Evolutionary conservation across 805 yeast genomes (phyloP).

Genomic region (Zygoascus ofunaensis): DNA sequence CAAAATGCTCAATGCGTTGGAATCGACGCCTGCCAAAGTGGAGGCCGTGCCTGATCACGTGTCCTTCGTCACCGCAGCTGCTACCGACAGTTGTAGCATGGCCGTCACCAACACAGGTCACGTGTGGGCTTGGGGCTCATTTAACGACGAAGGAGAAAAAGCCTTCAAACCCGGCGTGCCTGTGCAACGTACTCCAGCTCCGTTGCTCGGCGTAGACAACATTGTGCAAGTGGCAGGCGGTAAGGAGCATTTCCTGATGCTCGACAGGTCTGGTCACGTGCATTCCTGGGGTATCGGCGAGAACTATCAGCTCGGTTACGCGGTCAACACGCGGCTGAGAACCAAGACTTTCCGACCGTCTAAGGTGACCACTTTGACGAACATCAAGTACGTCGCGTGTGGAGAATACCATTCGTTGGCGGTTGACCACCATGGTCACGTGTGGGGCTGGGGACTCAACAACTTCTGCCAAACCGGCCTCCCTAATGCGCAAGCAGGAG

Average conservation of each 20-base stretch:
- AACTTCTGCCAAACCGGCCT: slow-evolving; percentile 96
- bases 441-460: slow-evolving; percentile 89
- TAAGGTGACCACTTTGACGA: slow-evolving; percentile 70
- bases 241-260: slow-evolving; percentile 81
- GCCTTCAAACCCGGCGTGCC: slow-evolving; percentile 64
- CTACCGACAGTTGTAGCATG: slow-evolving; percentile 86
- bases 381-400: slow-evolving; percentile 71
- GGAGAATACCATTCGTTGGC: slow-evolving; percentile 98
- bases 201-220: slow-evolving; percentile 50
- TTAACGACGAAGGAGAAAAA: slow-evolving; percentile 73
- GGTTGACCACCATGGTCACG: slow-evolving; percentile 57
- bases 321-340: slow-evolving; percentile 35
- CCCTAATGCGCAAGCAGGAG: slow-evolving; percentile 45
- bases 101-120: slow-evolving; percentile 72
- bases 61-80: slow-evolving; percentile 71
- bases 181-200: slow-evolving; percentile 60
- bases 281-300: slow-evolving; percentile 98
- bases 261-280: slow-evolving; percentile 77
- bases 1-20: slow-evolving; percentile 80
- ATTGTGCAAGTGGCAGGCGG: slow-evolving; percentile 84
- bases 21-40: slow-evolving; percentile 80
- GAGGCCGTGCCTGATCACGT: slow-evolving; percentile 47
- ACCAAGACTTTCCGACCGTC: slow-evolving; percentile 50
- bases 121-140: slow-evolving; percentile 97
- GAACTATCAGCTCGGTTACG: slow-evolving; percentile 84